Evolutionary conservation across 495 filamentous ascomycete genomes (phyloP).

Genomic region (Talaromyces borbonicus): DNA sequence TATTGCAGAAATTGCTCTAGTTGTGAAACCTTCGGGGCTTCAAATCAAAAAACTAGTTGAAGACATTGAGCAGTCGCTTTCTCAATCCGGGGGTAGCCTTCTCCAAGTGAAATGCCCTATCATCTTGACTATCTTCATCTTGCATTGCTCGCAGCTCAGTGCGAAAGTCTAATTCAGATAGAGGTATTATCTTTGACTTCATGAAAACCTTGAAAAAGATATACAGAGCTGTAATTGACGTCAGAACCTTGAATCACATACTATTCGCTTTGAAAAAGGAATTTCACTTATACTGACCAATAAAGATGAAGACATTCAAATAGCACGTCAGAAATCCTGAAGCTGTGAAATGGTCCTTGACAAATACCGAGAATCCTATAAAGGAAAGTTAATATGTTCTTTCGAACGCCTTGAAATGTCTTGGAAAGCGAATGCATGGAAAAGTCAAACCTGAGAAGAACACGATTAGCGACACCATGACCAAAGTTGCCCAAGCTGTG

Average conservation of each 20-base stretch:
- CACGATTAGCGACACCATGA: constrained; percentile 54
- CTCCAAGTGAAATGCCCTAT: not conserved
- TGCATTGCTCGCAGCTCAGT: not conserved
- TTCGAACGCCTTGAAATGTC: too few relatives aligned
- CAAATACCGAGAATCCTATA: constrained; percentile 2
- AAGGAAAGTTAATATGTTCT: too few relatives aligned
- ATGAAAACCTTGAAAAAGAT: constrained; percentile 47
- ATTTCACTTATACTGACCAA: constrained; percentile 34
- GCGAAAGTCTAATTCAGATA: constrained; percentile 1
- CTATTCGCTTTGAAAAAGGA: not conserved
- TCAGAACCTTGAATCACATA: not conserved
- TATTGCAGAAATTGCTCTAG: too few relatives aligned
- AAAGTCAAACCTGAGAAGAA: constrained; percentile 59
- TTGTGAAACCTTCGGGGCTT: too few relatives aligned
- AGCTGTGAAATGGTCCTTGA: constrained; percentile 35
- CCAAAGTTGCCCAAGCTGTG: constrained; percentile 47
- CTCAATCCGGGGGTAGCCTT: not conserved
- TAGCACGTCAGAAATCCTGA: constrained; percentile 52
- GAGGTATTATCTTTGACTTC: constrained; percentile 15
- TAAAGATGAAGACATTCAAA: constrained; percentile 51
- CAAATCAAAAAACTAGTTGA: too few relatives aligned
- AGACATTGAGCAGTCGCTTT: too few relatives aligned
- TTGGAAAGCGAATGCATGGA: constrained; percentile 38
- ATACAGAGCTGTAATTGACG: constrained; percentile 17
- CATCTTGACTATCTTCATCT: not conserved